Evolutionary conservation across 1,284 basidiomycete species (phyloP).

Genomic region (Boletus mariae): DNA sequence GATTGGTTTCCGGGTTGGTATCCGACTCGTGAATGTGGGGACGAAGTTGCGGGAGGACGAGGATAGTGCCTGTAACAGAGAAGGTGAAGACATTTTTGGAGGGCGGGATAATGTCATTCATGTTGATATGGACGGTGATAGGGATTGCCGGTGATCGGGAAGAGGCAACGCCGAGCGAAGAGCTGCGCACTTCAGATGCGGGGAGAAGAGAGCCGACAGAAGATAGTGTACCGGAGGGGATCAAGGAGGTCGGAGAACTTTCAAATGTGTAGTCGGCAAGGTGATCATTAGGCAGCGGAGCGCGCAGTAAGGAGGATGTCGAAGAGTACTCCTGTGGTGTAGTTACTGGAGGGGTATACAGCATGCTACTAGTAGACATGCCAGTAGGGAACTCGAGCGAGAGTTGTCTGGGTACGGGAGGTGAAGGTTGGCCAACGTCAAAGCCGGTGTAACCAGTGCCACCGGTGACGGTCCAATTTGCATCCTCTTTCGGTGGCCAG

Average conservation of each 20-base stretch:
- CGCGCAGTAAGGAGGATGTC: conserved; percentile 62
- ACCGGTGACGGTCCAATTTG: conserved; percentile 60
- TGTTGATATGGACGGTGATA: conserved; percentile 66
- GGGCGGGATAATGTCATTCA: conserved; percentile 69
- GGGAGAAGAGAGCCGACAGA: conserved; percentile 53
- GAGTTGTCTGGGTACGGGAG: conserved; percentile 39
- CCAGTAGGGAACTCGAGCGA: conserved; percentile 45
- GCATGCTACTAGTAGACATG: conserved; percentile 21
- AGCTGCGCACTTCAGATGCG: conserved; percentile 34
- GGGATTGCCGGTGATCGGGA: conserved; percentile 24
- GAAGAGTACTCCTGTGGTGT: conserved; percentile 43
- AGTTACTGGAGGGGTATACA: conserved; percentile 27
- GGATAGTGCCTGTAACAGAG: conserved; percentile 58
- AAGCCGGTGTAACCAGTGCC: conserved; percentile 67
- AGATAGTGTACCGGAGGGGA: conserved; percentile 50
- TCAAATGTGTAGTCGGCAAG: conserved; percentile 74
- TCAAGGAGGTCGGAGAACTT: conserved; percentile 46
- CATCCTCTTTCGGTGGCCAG: conserved; percentile 54
- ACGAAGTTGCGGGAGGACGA: conserved; percentile 48
- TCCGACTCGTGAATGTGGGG: conserved; percentile 30
- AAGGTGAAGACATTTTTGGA: conserved; percentile 62
- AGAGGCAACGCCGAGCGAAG: conserved; percentile 22
- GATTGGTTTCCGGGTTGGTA: conserved; percentile 38
- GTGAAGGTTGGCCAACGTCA: conserved; percentile 43
- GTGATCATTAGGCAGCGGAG: conserved; percentile 60